Evolutionary conservation across 2,329 filamentous ascomycete species (phyloP).

Genomic region (Hypoxylon sp.): DNA sequence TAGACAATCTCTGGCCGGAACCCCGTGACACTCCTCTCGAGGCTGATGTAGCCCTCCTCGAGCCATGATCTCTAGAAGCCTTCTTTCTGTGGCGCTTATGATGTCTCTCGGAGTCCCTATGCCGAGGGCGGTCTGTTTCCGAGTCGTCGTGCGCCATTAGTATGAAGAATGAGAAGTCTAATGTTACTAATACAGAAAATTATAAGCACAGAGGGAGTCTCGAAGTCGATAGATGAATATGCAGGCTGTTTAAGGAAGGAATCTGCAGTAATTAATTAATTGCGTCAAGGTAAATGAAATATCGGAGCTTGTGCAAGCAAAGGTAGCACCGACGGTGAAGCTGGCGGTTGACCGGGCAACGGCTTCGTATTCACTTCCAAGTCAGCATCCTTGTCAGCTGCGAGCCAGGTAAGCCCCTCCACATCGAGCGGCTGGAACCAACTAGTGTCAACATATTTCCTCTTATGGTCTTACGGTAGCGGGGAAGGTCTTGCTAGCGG

Average conservation of each 20-base stretch:
- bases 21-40: slow-evolving; percentile 55
- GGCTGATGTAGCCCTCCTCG: slow-evolving; percentile 54
- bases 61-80: slow-evolving; percentile 53
- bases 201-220: slow-evolving; percentile 4
- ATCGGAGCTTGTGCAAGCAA: slow-evolving; percentile 23
- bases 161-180: slow-evolving; percentile 25
- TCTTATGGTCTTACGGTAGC: slow-evolving; percentile 34
- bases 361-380: slow-evolving; percentile 53
- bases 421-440: slow-evolving; percentile 19
- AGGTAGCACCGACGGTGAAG: slow-evolving; percentile 25
- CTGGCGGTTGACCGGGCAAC: slow-evolving; percentile 60
- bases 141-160: slow-evolving; percentile 55
- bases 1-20: slow-evolving; percentile 57
- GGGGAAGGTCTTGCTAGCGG: slow-evolving; percentile 32
- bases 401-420: slow-evolving; percentile 8
- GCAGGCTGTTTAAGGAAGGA: slow-evolving; percentile 49
- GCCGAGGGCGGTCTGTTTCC: slow-evolving; percentile 47
- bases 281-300: slow-evolving; percentile 30
- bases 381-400: slow-evolving; percentile 31
- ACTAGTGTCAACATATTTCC: slow-evolving; percentile 23
- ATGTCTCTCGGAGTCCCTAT: slow-evolving; percentile 49
- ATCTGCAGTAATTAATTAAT: slow-evolving; percentile 43
- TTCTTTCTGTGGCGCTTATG: slow-evolving; percentile 58
- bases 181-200: slow-evolving; percentile 20
- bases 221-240: slow-evolving; percentile 21